A percentile compares a stretch with the other conserved stretches of the same genome.
These are phyloP conservation scores for Erythrobasidium hasegawianum DNA, from an alignment of 1,284 basidiomycete genomes.

Conservation along the genomic window DNA sequence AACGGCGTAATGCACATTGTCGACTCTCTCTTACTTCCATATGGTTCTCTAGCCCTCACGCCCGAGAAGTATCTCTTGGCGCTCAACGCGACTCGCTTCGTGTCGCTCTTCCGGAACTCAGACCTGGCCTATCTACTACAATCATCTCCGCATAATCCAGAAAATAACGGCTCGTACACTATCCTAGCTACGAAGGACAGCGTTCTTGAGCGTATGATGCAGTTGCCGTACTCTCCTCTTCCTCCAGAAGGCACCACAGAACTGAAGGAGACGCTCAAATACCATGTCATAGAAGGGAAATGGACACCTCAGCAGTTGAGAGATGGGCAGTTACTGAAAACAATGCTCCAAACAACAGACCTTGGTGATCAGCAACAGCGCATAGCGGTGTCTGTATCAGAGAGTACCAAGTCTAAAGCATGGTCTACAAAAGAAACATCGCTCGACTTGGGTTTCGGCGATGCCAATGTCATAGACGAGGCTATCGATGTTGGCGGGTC, in stretches of 20 bases:
- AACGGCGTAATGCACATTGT: constrained; percentile 90
- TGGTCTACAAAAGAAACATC: background rate
- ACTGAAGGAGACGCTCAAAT: constrained; percentile 62
- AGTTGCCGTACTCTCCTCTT: constrained; percentile 53
- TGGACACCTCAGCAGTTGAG: constrained; percentile 66
- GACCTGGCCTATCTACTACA: constrained; percentile 74
- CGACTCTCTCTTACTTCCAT: constrained; percentile 73
- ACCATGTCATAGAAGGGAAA: constrained; percentile 81
- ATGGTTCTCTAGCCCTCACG: constrained; percentile 70
- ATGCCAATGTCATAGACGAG: constrained; percentile 72
- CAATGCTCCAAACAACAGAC: constrained; percentile 65
- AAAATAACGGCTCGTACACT: constrained; percentile 57
- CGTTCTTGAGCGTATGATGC: constrained; percentile 56
- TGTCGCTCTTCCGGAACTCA: constrained; percentile 77
- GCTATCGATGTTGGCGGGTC: constrained; percentile 72
- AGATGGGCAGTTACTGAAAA: constrained; percentile 71
- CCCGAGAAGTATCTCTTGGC: constrained; percentile 89
- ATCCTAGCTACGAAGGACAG: constrained; percentile 82
- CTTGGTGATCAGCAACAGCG: constrained; percentile 68
- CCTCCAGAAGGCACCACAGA: constrained; percentile 64
- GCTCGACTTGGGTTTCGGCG: constrained; percentile 72
- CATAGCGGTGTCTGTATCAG: constrained; percentile 62
- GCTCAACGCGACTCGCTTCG: constrained; percentile 85
- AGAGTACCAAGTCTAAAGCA: constrained; percentile 2
- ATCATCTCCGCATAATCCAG: constrained; percentile 57